phyloP scores from a whole-genome alignment of 2,329 filamentous ascomycete genomes.

The Aspergillus cejpii region DNA sequence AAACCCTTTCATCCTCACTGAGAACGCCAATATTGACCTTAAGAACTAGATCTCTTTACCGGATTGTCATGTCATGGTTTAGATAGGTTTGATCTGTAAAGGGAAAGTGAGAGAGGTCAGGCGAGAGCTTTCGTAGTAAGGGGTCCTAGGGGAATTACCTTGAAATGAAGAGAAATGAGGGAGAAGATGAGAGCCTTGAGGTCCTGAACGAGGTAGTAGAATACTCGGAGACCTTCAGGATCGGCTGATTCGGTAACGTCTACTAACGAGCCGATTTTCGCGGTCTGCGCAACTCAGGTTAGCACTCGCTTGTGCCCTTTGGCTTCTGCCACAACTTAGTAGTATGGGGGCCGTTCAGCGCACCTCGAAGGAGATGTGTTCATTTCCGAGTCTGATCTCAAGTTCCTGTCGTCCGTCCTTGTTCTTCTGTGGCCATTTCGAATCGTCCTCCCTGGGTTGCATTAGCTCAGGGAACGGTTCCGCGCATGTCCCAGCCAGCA shows the following conservation, averaged over 20 bases:
- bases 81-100: conserved; percentile 49
- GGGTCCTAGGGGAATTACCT: conserved; percentile 47
- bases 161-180: conserved; percentile 93
- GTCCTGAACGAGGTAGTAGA: conserved; percentile 98
- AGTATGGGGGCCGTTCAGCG: conserved; percentile 1
- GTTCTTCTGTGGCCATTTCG: conserved; percentile 98
- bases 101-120: conserved; percentile 2
- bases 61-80: conserved; percentile 14
- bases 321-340: not conserved
- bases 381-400: conserved; percentile 85
- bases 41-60: conserved; percentile 1
- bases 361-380: conserved; percentile 97
- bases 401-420: conserved; percentile 96
- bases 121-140: not conserved
- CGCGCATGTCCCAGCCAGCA: not conserved
- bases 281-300: conserved; percentile 56
- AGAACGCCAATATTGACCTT: conserved; percentile 10
- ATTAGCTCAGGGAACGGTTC: conserved; percentile 13
- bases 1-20: not conserved
- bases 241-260: conserved; percentile 95
- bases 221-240: conserved; percentile 90
- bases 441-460: conserved; percentile 76
- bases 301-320: not conserved
- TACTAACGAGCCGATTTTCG: conserved; percentile 93
- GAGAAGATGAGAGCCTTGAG: conserved; percentile 95